phyloP scores from a whole-genome alignment of 441 rosid species.

The Gossypium gossypioides region DNA sequence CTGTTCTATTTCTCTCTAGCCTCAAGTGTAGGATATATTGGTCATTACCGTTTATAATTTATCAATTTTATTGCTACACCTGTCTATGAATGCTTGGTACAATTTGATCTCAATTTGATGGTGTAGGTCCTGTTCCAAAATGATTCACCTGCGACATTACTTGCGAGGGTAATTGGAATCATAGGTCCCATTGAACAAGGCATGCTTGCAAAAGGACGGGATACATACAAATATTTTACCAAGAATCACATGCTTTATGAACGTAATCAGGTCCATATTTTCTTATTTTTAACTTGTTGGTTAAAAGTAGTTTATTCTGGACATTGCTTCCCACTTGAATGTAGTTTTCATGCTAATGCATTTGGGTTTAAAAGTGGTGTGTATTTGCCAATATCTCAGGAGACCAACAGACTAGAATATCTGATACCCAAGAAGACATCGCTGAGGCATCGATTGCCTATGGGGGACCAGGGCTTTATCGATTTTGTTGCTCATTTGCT shows the following conservation, averaged over 20 bases:
- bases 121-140: slow-evolving; percentile 89
- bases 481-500: slow-evolving; percentile 79
- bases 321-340: background rate
- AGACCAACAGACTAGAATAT: slow-evolving; percentile 68
- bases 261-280: slow-evolving; percentile 72
- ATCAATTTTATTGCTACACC: background rate
- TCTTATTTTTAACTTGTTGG: background rate
- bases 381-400: slow-evolving; percentile 38
- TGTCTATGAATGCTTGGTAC: background rate
- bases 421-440: slow-evolving; percentile 85
- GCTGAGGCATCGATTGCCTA: slow-evolving; percentile 73
- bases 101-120: slow-evolving; percentile 16
- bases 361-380: slow-evolving; percentile 1
- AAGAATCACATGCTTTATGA: slow-evolving; percentile 91
- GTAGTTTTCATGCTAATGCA: background rate
- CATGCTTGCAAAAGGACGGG: slow-evolving; percentile 85
- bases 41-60: background rate
- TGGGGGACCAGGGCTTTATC: slow-evolving; percentile 95
- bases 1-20: background rate
- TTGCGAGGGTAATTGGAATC: slow-evolving; percentile 85
- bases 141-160: slow-evolving; percentile 91
- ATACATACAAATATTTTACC: slow-evolving; percentile 83
- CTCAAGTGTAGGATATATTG: background rate
- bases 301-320: background rate
- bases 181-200: slow-evolving; percentile 60